Evolutionary conservation across 225 moss, liverwort and hornwort species (phyloP).

Genomic region (Pseudisothecium myosuroides): DNA sequence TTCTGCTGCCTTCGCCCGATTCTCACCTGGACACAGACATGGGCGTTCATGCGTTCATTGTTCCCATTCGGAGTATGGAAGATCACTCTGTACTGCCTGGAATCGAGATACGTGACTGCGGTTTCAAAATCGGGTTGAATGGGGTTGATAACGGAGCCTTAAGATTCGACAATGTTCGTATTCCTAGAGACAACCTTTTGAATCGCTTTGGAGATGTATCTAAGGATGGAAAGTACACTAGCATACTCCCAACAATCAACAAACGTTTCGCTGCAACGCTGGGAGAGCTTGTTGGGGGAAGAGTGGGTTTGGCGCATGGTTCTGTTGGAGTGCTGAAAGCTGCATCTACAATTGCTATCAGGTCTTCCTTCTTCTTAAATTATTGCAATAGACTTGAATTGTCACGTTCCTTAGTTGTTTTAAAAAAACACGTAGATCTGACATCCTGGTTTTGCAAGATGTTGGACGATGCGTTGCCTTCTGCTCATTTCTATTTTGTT

Average conservation of each 20-base stretch:
- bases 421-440: not conserved
- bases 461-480: not conserved
- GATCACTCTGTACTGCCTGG: constrained; percentile 69
- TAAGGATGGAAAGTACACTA: constrained; percentile 63
- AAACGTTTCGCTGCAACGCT: constrained; percentile 80
- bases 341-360: constrained; percentile 63
- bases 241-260: constrained; percentile 65
- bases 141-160: constrained; percentile 81
- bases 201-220: constrained; percentile 81
- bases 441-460: not conserved
- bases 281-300: constrained; percentile 80
- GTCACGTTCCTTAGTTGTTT: not conserved
- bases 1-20: constrained; percentile 55
- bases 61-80: constrained; percentile 66
- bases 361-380: not conserved
- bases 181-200: constrained; percentile 68
- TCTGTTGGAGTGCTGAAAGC: constrained; percentile 78
- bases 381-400: not conserved
- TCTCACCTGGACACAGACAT: constrained; percentile 60
- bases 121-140: constrained; percentile 75
- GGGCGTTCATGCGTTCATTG: constrained; percentile 80
- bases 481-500: not conserved
- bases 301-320: constrained; percentile 72
- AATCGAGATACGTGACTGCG: constrained; percentile 75
- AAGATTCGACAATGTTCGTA: constrained; percentile 56